Base-by-base conservation (phyloP, 495 filamentous ascomycete genomes). In the Coniosporium apollinis region DNA sequence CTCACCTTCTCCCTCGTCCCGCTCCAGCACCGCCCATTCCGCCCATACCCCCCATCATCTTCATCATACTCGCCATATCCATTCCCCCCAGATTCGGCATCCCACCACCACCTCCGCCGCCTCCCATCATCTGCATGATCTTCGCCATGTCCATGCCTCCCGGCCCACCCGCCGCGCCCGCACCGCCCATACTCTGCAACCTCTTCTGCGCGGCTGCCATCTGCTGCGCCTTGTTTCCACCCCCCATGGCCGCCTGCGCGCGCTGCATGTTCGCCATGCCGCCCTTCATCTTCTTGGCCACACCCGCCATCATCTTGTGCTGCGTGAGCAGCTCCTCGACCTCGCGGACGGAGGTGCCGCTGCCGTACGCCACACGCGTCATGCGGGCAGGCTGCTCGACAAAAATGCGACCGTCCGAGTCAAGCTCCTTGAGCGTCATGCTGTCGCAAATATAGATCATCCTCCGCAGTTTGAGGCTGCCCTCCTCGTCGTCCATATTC, bases 361-460 rank as follows among this genome's bases (percentile, higher is more conserved):
- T 85, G 0, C 89, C 89, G 33, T 71, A 67, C 2, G 91, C 89
- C 19, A 99, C 74, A 17, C 89, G 72, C 29, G 87, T 92, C 80
- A 94, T 94, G 9, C 89, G 79, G 29, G 81, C 81, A 8, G 89
- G 89, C 55, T 94, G 79, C 29, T 91, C 81, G 41, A 84, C 72
- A 47, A 99, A 94, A 38, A 86, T 66, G 58, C 91, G 94, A 39
- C 89, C 91, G 50, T 99, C 89, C 34, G 76, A 74, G 46, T 99
- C 85, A 14, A 99, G 69, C 48, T 99, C 89, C 46, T 86, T 86
- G 16, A 76, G 70, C 1, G 87, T 96, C 89, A 99, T 96, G 47
- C 72, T 80, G 64, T 99, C 89, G 59, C 85, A 94, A 39, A 99
- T 94, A 60, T 92, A 96, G 47, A 96, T 81, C 91, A 96, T 96